Percentiles rank a stretch among this genome's conserved stretches.
phyloP scores from a whole-genome alignment of 2,329 filamentous ascomycete genomes.

The Eutypella sp. region DNA sequence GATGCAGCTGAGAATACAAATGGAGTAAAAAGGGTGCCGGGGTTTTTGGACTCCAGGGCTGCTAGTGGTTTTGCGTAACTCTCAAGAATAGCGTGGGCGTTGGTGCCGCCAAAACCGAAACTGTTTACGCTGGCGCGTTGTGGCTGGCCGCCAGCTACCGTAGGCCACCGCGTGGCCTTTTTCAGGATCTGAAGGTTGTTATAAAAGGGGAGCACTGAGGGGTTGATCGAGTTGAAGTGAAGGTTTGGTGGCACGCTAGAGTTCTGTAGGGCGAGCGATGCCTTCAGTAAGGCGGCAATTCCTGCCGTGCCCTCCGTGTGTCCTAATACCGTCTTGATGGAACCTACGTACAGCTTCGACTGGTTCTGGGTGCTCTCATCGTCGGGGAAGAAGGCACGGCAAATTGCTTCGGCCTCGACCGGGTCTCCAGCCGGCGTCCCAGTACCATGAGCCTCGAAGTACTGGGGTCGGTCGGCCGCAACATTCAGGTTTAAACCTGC shows the following conservation, averaged over 20 bases:
- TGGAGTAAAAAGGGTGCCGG: not conserved
- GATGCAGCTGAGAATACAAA: not conserved
- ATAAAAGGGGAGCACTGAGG: constrained; percentile 42
- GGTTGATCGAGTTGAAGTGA: constrained; percentile 43
- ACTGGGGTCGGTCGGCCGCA: constrained; percentile 15
- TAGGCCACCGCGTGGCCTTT: constrained; percentile 38
- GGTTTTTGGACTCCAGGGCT: too few species aligned
- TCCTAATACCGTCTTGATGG: constrained; percentile 31
- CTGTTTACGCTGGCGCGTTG: constrained; percentile 50
- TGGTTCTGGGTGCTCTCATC: too few species aligned
- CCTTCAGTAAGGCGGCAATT: constrained; percentile 36
- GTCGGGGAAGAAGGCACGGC: constrained; percentile 8
- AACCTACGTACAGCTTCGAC: too few species aligned
- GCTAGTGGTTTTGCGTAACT: too few species aligned
- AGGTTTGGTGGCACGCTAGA: constrained; percentile 47
- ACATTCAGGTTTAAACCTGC: constrained; percentile 8
- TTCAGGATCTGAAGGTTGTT: constrained; percentile 39
- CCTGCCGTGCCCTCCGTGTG: constrained; percentile 12
- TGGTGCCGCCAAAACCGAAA: constrained; percentile 55
- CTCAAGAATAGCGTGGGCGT: constrained; percentile 48
- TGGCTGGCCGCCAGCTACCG: too few species aligned
- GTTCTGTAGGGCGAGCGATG: constrained; percentile 42
- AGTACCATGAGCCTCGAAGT: constrained; percentile 25
- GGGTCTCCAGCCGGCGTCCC: constrained; percentile 23
- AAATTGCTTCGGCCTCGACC: constrained; percentile 19